Base-by-base conservation (phyloP, 495 filamentous ascomycete genomes). In the Lophiotrema nucula region DNA sequence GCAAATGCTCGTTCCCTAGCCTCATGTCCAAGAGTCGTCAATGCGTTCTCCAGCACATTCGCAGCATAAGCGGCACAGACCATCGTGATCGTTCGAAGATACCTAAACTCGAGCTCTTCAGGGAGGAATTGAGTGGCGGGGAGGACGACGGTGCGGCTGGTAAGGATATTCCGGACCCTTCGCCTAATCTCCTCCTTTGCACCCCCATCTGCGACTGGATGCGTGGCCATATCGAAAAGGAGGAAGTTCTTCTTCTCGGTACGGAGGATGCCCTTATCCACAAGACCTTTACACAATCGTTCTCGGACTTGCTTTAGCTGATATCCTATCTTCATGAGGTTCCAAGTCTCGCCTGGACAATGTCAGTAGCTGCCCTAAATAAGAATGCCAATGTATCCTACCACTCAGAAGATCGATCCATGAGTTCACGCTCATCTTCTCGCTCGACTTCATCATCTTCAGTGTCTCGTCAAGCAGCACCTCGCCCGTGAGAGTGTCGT, bases 371-470 rank as follows among this genome's bases (percentile, higher is more conserved):
- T 33, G 33, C 47, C 18, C 41, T 42, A 42, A 15, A 25, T 24
- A 10, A 37, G 53, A 51, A n/a, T n/a, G n/a, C n/a, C n/a, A n/a
- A n/a, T n/a, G n/a, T n/a, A 6, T 39, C 81, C 49, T 87, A 97
- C 93, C 93, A 67, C 89, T 96, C 89, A 98, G 89, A 56, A 98
- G 77, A 70, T 98, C 93, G 72, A 98, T 97, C 93, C 93, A 98
- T 33, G 89, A 87, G 75, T 87, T 90, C 48, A 97, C 95, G 72
- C 93, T 98, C 93, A 98, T 97, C 81, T 96, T 96, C 80, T 98
- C 93, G 71, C 90, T 95, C 60, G 85, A 84, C 77, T 98, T 97
- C 92, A 97, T 98, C 92, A 98, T 95, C 79, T 98, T 97, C 70
- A 98, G 79, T 57, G 93, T 88, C 79, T 98, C 93, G 76, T 98